These are phyloP conservation scores for Polytrichum commune DNA, from an alignment of 225 moss, liverwort and hornwort species.

Conservation along the genomic window DNA sequence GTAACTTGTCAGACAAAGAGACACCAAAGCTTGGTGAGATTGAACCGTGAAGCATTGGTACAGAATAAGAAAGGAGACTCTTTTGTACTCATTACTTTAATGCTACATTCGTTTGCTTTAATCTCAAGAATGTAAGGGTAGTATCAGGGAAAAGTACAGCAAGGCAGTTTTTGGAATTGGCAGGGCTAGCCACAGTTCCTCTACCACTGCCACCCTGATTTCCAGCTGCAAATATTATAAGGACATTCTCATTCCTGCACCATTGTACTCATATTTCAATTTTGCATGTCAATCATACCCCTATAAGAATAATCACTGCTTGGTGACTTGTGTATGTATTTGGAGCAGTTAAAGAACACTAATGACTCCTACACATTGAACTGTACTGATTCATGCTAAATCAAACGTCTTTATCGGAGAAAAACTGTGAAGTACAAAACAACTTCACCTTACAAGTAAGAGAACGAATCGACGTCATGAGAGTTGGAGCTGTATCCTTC, in stretches of 20 bases:
- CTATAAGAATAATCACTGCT: too few relatives aligned
- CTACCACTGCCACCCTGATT: constrained; percentile 49
- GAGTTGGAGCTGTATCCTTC: constrained; percentile 60
- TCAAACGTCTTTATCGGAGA: background rate
- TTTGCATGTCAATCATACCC: too few relatives aligned
- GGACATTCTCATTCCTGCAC: constrained; percentile 55
- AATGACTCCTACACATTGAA: background rate
- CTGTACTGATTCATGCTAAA: too few relatives aligned
- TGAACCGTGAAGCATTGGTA: background rate
- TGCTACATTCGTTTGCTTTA: too few relatives aligned
- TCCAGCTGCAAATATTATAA: constrained; percentile 66
- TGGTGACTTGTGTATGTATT: background rate
- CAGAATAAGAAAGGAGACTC: background rate
- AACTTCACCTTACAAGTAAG: constrained; percentile 73
- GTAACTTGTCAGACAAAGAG: too few relatives aligned
- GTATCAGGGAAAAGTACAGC: constrained; percentile 30
- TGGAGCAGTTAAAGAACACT: background rate
- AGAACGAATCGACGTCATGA: constrained; percentile 67
- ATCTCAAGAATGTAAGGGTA: too few relatives aligned
- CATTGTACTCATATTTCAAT: too few relatives aligned
- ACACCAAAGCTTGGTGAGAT: background rate
- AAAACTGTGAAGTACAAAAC: constrained; percentile 6
- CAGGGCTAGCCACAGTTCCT: constrained; percentile 60
- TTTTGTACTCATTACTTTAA: too few relatives aligned
- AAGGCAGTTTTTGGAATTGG: constrained; percentile 67